A percentile compares a stretch with the other conserved stretches of the same genome.
Conservation (phyloP, 2,329 filamentous ascomycete genomes). For the Rhexocercosporidium sp. region DNA sequence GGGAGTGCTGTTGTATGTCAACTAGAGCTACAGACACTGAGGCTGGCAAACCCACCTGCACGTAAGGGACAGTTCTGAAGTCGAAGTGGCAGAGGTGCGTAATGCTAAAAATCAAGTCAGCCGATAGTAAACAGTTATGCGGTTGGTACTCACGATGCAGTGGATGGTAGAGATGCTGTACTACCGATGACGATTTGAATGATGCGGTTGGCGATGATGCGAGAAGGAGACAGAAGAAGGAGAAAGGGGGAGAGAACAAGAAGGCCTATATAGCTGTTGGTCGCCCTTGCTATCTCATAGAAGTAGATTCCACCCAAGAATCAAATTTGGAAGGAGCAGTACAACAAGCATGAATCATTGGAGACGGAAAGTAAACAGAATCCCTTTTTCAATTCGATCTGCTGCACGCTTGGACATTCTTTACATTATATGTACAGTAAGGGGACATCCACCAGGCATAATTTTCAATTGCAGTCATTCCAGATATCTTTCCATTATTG, state of each 20-base stretch:
- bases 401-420: conserved; percentile 7
- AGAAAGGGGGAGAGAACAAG: not conserved
- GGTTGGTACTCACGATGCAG: conserved; percentile 23
- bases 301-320: not conserved
- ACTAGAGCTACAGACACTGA: not conserved
- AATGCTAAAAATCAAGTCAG: not conserved
- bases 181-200: conserved; percentile 23
- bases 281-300: not conserved
- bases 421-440: conserved; percentile 32
- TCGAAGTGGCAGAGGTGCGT: not conserved
- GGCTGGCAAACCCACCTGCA: not conserved
- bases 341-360: not conserved
- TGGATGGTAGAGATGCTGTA: conserved; percentile 26
- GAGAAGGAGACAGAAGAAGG: not conserved
- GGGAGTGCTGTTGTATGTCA: not conserved
- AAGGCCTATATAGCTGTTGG: not conserved
- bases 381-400: not conserved
- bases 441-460: conserved; percentile 4
- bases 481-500: conserved; percentile 2
- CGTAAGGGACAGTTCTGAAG: not conserved
- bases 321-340: not conserved
- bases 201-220: conserved; percentile 7
- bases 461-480: not conserved
- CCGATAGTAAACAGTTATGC: not conserved
- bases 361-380: not conserved